Conservation (phyloP, 345 rosid genomes). For the Carallia brachiata region DNA sequence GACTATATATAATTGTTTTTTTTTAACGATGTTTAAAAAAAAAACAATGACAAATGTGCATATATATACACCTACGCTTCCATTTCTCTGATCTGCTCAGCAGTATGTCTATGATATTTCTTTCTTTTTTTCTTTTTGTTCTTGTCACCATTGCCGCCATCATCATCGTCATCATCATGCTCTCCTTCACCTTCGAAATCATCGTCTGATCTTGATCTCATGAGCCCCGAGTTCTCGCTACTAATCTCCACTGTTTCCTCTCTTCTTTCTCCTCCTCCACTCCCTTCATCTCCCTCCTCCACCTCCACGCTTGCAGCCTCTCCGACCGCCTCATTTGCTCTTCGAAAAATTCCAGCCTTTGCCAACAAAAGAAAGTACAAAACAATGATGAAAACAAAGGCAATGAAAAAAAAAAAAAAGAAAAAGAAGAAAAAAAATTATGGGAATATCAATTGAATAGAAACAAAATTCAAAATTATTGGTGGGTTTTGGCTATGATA, state of each 20-base stretch:
- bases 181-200: slow-evolving; percentile 61
- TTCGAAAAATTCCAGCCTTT: slow-evolving; percentile 92
- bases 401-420: neutral
- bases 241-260: slow-evolving; percentile 84
- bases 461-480: neutral
- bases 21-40: neutral
- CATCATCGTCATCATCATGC: slow-evolving; percentile 47
- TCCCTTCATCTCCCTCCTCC: slow-evolving; percentile 69
- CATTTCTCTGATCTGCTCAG: slow-evolving; percentile 94
- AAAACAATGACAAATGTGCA: too few relatives aligned
- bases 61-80: slow-evolving; percentile 60
- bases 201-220: slow-evolving; percentile 82
- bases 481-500: neutral
- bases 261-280: slow-evolving; percentile 43
- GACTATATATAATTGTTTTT: neutral
- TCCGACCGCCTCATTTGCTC: slow-evolving; percentile 37
- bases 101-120: slow-evolving; percentile 92
- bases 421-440: too few relatives aligned
- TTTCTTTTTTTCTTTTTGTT: slow-evolving; percentile 85
- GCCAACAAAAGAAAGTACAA: slow-evolving; percentile 3
- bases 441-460: too few relatives aligned
- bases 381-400: neutral
- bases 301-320: slow-evolving; percentile 45
- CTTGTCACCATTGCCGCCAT: slow-evolving; percentile 38
- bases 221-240: slow-evolving; percentile 87